Evolutionary conservation across 1,284 basidiomycete species (phyloP), one percentile per base, ranked within the genome.

Genomic region (Ganoderma meredithae): DNA sequence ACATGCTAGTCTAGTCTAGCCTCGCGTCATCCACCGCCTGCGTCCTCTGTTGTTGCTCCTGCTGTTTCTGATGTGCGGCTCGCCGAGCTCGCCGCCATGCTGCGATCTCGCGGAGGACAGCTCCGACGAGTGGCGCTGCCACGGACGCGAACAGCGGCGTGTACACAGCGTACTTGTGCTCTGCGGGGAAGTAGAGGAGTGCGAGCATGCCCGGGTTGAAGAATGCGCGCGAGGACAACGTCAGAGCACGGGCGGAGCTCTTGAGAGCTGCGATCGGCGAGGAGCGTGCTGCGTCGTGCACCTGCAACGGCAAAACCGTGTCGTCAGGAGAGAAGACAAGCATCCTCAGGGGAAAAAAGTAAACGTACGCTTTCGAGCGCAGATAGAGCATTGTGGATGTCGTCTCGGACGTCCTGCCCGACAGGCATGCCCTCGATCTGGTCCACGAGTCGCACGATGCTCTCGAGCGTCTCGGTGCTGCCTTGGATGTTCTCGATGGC

Each of bases 181-280:
- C 96, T 33, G 95, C 91, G 31, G 96, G 96, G 81, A 99, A 99
- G 80, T 99, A 99, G 31, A 99, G 85, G 76, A 98, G 81, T 7
- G 94, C 96, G 73, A 99, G 83, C 97, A 99, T 99, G 43, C 91
- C 92, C 0, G 97, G 98, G 78, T 96, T 95, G 83, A 98, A 99
- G 84, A 99, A 99, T 0, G 98, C 98, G 52, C 91, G 86, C 17
- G 95, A 97, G 2, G 96, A 89, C 44, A 93, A 84, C 0, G 83
- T 85, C 41, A 92, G 81, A 0, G 96, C 95, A 69, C 85, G 80
- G 8, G 88, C 84, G 1, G 94, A 93, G 72, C 89, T 83, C 53
- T 82, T 78, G 56, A 96, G 84, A 0, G 88, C 83, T 40, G 82
- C 80, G 15, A 75, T 78, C 9, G 88, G 81, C 1, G 87, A 86